Evolutionary conservation across 495 filamentous ascomycete species (phyloP).

Genomic region (Tuber borchii): DNA sequence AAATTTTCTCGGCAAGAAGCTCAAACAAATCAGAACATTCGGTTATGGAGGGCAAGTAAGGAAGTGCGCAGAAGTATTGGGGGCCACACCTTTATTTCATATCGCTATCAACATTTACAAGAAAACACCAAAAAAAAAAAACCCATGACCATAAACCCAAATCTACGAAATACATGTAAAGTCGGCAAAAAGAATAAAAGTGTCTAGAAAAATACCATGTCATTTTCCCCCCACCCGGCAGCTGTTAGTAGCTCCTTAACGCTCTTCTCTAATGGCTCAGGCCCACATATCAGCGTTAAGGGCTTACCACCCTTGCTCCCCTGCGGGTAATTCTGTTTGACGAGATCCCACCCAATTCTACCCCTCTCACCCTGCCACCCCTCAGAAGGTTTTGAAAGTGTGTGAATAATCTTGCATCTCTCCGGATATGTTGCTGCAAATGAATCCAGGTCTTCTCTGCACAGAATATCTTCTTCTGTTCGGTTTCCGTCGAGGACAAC

Average conservation of each 20-base stretch:
- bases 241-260: constrained; percentile 56
- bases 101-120: not conserved
- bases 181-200: not conserved
- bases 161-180: not conserved
- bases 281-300: constrained; percentile 80
- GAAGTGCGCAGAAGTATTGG: not conserved
- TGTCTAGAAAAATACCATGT: constrained; percentile 73
- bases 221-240: constrained; percentile 70
- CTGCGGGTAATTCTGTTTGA: constrained; percentile 55
- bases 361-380: constrained; percentile 67
- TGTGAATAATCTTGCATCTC: constrained; percentile 64
- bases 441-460: constrained; percentile 64
- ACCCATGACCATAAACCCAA: not conserved
- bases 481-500: constrained; percentile 76
- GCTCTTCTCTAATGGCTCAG: constrained; percentile 66
- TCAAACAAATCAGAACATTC: not conserved
- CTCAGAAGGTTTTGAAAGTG: constrained; percentile 58
- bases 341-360: constrained; percentile 57
- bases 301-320: constrained; percentile 46
- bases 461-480: constrained; percentile 75
- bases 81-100: not conserved
- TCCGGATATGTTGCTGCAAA: constrained; percentile 48
- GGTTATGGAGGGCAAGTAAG: not conserved
- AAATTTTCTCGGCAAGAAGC: not conserved
- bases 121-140: not conserved